Conservation (phyloP, 129 eudicot genomes). For the Lonicera japonica region DNA sequence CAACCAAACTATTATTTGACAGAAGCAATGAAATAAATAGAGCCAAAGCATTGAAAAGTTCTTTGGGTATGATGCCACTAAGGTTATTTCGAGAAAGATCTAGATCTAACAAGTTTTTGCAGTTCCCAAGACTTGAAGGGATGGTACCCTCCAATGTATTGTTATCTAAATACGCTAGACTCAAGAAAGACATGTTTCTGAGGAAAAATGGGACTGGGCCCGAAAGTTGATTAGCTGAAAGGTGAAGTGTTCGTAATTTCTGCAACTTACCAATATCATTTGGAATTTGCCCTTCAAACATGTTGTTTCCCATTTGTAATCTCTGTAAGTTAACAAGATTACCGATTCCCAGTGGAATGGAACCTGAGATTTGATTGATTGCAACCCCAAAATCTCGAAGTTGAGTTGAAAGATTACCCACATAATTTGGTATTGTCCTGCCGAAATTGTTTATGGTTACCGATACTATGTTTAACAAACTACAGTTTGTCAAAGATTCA, state of each 20-base stretch:
- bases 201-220: constrained; percentile 7
- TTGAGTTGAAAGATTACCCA: constrained; percentile 7
- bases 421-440: not conserved
- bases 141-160: not conserved
- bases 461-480: not conserved
- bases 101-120: not conserved
- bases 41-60: not conserved
- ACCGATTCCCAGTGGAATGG: not conserved
- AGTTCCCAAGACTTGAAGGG: constrained; percentile 3
- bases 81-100: constrained; percentile 5
- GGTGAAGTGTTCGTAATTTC: not conserved
- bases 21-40: not conserved
- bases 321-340: not conserved
- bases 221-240: not conserved
- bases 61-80: constrained; percentile 2
- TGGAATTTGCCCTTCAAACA: not conserved
- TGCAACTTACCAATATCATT: too few relatives aligned
- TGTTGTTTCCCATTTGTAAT: not conserved
- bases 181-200: not conserved
- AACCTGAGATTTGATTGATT: not conserved
- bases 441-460: not conserved
- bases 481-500: constrained; percentile 1
- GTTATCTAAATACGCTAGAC: not conserved
- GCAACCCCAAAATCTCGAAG: not conserved
- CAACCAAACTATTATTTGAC: not conserved